Evolutionary conservation across 2,329 filamentous ascomycete species (phyloP).

Genomic region (Penicillium sp.): DNA sequence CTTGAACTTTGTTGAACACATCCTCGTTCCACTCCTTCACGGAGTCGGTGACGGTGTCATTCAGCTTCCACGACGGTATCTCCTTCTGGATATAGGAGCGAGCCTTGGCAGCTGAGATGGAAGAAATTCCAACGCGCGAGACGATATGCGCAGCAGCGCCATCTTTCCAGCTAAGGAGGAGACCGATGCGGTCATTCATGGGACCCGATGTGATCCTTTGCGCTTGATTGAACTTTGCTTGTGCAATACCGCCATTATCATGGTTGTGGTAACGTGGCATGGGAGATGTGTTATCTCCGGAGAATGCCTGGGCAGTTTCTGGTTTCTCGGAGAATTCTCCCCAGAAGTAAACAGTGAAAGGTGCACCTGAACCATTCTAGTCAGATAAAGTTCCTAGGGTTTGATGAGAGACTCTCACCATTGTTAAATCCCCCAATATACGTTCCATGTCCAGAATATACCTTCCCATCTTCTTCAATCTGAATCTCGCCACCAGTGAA

Average conservation of each 20-base stretch:
- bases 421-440: slow-evolving; percentile 49
- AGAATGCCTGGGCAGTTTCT: slow-evolving; percentile 38
- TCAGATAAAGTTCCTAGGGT: slow-evolving; percentile 1
- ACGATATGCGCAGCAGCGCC: slow-evolving; percentile 51
- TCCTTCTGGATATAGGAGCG: slow-evolving; percentile 64
- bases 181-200: slow-evolving; percentile 56
- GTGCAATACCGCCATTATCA: slow-evolving; percentile 58
- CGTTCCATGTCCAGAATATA: slow-evolving; percentile 49
- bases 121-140: slow-evolving; percentile 65
- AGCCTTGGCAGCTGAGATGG: slow-evolving; percentile 63
- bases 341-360: slow-evolving; percentile 47
- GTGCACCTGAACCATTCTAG: slow-evolving; percentile 31
- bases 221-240: slow-evolving; percentile 50
- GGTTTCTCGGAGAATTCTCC: slow-evolving; percentile 42
- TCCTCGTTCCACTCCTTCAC: slow-evolving; percentile 60
- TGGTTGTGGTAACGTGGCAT: slow-evolving; percentile 49
- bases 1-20: slow-evolving; percentile 46
- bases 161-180: slow-evolving; percentile 59
- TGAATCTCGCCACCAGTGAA: slow-evolving; percentile 45
- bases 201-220: slow-evolving; percentile 55
- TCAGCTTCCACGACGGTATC: slow-evolving; percentile 63
- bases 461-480: slow-evolving; percentile 36
- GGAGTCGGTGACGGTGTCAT: slow-evolving; percentile 51
- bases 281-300: slow-evolving; percentile 34
- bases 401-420: slow-evolving; percentile 21